A percentile compares a stretch with the other conserved stretches of the same genome.
Conservation (phyloP, 352 stramenopile species). For the Phytophthora sp. region DNA sequence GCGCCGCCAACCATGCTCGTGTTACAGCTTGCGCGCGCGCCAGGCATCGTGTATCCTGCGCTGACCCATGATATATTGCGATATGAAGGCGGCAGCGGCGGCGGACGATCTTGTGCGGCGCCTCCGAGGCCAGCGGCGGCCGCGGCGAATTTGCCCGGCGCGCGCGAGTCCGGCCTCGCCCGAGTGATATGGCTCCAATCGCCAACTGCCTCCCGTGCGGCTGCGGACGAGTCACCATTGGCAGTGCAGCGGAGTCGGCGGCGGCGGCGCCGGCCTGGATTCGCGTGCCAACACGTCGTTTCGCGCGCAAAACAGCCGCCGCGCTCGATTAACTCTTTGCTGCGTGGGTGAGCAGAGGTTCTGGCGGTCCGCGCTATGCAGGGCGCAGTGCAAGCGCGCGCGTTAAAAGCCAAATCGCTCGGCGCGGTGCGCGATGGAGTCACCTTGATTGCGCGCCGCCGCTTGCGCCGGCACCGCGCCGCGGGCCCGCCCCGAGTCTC, state of each 20-base stretch:
- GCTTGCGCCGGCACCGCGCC: too few relatives aligned
- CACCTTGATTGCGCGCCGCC: slow-evolving; percentile 7
- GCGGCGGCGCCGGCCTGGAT: neutral
- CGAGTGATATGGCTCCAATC: slow-evolving; percentile 14
- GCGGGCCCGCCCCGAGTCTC: too few relatives aligned
- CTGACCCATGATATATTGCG: slow-evolving; percentile 15
- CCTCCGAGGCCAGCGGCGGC: neutral
- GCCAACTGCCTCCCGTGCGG: slow-evolving; percentile 17
- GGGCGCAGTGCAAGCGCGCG: neutral
- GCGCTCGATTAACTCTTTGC: slow-evolving; percentile 4
- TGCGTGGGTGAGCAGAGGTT: neutral
- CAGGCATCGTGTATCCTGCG: slow-evolving; percentile 27
- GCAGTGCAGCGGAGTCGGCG: neutral
- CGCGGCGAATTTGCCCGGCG: slow-evolving; percentile 6
- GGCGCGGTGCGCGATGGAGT: slow-evolving; percentile 3
- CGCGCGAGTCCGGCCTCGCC: neutral
- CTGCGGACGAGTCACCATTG: slow-evolving; percentile 1
- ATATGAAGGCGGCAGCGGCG: slow-evolving; percentile 9
- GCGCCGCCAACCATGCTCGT: neutral
- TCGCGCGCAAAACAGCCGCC: slow-evolving; percentile 3
- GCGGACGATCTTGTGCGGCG: slow-evolving; percentile 7
- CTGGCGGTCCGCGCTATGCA: slow-evolving; percentile 15
- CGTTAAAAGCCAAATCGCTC: slow-evolving; percentile 10
- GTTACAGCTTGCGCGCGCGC: neutral
- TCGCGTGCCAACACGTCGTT: slow-evolving; percentile 12